Evolutionary conservation across 805 yeast species (phyloP).

Genomic region (Grigorovia humatica): DNA sequence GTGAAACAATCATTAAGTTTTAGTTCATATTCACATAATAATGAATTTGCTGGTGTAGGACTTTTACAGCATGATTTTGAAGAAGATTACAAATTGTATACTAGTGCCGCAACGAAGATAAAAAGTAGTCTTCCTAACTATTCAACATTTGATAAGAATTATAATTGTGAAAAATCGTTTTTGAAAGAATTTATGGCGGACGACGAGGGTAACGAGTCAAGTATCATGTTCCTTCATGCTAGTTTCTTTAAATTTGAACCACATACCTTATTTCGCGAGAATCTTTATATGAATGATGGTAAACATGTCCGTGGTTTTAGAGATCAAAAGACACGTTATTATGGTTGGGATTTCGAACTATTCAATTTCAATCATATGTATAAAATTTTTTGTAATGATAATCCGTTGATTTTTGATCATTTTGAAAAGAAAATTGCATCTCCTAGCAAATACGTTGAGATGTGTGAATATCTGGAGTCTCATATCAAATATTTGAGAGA

Average conservation of each 20-base stretch:
- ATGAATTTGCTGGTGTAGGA: conserved; percentile 33
- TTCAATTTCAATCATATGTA: conserved; percentile 12
- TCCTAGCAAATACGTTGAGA: conserved; percentile 11
- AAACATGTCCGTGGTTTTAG: conserved; percentile 19
- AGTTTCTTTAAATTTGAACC: conserved; percentile 32
- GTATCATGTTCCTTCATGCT: conserved; percentile 31
- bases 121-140: conserved; percentile 7
- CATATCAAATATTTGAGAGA: conserved; percentile 10
- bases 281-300: conserved; percentile 11
- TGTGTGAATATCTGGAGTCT: conserved; percentile 15
- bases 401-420: conserved; percentile 7
- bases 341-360: conserved; percentile 21
- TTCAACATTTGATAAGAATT: conserved; percentile 7
- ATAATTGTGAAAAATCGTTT: background rate
- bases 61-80: conserved; percentile 36
- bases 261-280: conserved; percentile 13
- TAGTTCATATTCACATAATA: conserved; percentile 29
- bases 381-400: conserved; percentile 11
- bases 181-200: background rate
- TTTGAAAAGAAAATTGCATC: background rate
- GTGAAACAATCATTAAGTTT: conserved; percentile 30
- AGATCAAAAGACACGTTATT: conserved; percentile 5
- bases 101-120: conserved; percentile 6
- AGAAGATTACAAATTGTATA: conserved; percentile 35
- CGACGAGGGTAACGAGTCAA: conserved; percentile 4